Percentiles rank a stretch among this genome's conserved stretches.
Evolutionary conservation across 805 yeast genomes (phyloP).

Genomic region (Nakazawaea ambrosiae): DNA sequence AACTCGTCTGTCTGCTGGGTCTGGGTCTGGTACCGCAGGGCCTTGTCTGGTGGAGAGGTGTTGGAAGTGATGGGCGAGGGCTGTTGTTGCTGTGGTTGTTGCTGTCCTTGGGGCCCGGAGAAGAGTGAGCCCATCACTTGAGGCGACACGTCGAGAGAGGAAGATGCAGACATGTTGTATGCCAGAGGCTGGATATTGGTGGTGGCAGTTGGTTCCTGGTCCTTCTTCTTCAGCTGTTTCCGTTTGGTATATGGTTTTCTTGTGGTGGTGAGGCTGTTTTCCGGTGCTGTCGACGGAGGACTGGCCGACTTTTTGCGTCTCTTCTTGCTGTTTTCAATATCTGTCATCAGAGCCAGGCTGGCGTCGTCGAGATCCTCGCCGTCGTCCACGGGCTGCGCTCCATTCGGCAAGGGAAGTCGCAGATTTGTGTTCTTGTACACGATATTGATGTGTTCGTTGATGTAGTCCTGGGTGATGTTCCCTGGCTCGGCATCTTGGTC

Average conservation of each 20-base stretch:
- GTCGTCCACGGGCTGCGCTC: neutral
- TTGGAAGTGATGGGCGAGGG: constrained; percentile 6
- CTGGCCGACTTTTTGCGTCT: too few species aligned
- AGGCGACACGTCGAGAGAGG: constrained; percentile 6
- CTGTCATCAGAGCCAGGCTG: neutral
- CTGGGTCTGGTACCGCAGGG: neutral
- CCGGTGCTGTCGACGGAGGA: too few species aligned
- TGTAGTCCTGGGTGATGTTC: constrained; percentile 22
- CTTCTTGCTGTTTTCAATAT: too few species aligned
- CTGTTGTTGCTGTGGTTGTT: constrained; percentile 5
- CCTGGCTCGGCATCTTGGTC: constrained; percentile 22
- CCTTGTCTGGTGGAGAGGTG: constrained; percentile 8
- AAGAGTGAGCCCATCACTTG: constrained; percentile 6
- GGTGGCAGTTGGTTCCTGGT: neutral
- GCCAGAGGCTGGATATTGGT: neutral
- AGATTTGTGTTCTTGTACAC: constrained; percentile 44
- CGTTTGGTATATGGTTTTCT: neutral
- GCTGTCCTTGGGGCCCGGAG: neutral
- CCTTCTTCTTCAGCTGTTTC: neutral
- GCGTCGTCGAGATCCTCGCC: neutral
- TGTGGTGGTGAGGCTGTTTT: too few species aligned
- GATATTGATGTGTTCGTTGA: constrained; percentile 44
- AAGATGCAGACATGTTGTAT: constrained; percentile 1
- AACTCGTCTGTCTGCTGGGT: neutral
- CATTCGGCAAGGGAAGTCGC: constrained; percentile 32